phyloP scores from a whole-genome alignment of 2,329 filamentous ascomycete species.

The Fusarium keratoplasticum region DNA sequence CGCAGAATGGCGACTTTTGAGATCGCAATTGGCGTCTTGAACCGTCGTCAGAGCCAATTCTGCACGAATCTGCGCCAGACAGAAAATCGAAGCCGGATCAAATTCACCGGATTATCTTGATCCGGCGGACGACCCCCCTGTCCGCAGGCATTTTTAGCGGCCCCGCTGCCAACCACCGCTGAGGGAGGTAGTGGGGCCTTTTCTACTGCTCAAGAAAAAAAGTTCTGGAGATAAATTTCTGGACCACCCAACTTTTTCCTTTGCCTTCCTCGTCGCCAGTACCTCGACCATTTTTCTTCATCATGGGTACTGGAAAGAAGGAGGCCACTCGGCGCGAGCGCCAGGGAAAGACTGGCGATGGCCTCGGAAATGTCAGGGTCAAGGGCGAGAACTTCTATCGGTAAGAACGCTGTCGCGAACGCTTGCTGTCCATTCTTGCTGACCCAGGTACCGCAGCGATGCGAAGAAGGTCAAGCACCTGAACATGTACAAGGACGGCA shows the following conservation, averaged over 20 bases:
- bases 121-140: constrained; percentile 21
- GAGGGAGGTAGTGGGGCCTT: constrained; percentile 39
- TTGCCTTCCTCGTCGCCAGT: constrained; percentile 30
- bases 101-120: constrained; percentile 42
- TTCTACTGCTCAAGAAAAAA: constrained; percentile 41
- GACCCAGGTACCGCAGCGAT: constrained; percentile 52
- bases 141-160: constrained; percentile 12
- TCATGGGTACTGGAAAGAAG: constrained; percentile 93
- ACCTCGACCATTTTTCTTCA: constrained; percentile 41
- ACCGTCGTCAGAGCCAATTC: constrained; percentile 27
- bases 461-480: constrained; percentile 91
- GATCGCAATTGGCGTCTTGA: constrained; percentile 36
- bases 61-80: constrained; percentile 6
- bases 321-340: constrained; percentile 84
- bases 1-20: constrained; percentile 11
- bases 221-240: constrained; percentile 43
- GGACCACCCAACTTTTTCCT: constrained; percentile 33
- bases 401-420: constrained; percentile 53
- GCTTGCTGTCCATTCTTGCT: constrained; percentile 5
- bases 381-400: constrained; percentile 99
- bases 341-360: constrained; percentile 86
- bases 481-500: constrained; percentile 92
- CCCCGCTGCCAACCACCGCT: constrained; percentile 41
- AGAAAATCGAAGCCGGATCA: constrained; percentile 43
- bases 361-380: constrained; percentile 88